Evolutionary conservation across 768 basidiomycete species (phyloP).

Genomic region (Lentinula sp.): DNA sequence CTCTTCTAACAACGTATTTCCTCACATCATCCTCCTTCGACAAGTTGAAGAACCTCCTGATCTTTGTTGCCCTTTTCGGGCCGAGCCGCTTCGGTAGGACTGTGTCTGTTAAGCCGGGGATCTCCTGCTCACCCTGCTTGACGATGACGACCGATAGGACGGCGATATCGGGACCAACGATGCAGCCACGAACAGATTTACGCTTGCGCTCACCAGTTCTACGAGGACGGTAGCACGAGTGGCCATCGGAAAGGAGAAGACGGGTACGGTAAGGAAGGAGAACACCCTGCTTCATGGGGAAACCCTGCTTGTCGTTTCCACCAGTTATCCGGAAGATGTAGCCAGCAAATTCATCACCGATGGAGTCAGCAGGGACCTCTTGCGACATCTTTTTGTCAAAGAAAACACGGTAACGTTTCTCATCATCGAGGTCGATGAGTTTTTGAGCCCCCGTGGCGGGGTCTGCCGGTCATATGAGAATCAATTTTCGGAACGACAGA

Average conservation of each 20-base stretch:
- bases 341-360: slow-evolving; percentile 96
- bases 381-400: slow-evolving; percentile 97
- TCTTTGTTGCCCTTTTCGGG: slow-evolving; percentile 97
- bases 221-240: slow-evolving; percentile 95
- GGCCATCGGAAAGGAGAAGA: slow-evolving; percentile 91
- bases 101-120: slow-evolving; percentile 87
- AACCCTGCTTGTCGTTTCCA: slow-evolving; percentile 98
- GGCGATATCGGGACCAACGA: slow-evolving; percentile 94
- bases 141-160: slow-evolving; percentile 92
- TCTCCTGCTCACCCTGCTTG: slow-evolving; percentile 89
- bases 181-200: slow-evolving; percentile 98
- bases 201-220: slow-evolving; percentile 95
- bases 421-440: slow-evolving; percentile 90
- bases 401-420: slow-evolving; percentile 85
- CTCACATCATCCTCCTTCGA: slow-evolving; percentile 97
- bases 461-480: slow-evolving; percentile 40
- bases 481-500: slow-evolving; percentile 8
- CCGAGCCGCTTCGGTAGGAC: slow-evolving; percentile 94
- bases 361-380: slow-evolving; percentile 84
- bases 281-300: slow-evolving; percentile 99
- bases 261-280: slow-evolving; percentile 90
- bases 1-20: slow-evolving; percentile 93
- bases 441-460: slow-evolving; percentile 98
- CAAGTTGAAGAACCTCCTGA: slow-evolving; percentile 96
- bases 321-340: slow-evolving; percentile 97